Evolutionary conservation across 2,329 filamentous ascomycete genomes (phyloP).

Genomic region (Botryotinia narcissicola): DNA sequence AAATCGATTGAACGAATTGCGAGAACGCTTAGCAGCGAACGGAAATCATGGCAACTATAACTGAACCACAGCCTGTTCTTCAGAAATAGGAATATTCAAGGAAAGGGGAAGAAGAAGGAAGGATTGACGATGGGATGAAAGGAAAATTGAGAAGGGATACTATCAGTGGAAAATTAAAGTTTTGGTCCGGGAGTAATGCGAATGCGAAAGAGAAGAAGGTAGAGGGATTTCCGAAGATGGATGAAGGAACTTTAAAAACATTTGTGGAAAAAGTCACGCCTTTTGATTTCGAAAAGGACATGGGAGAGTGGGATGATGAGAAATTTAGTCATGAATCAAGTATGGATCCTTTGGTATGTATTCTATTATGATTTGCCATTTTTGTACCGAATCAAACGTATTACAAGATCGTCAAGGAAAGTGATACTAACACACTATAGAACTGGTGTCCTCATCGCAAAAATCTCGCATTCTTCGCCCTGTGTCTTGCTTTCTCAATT

Average conservation of each 20-base stretch:
- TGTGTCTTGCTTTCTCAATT: conserved; percentile 49
- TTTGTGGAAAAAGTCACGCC: neutral
- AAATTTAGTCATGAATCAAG: neutral
- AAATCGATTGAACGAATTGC: neutral
- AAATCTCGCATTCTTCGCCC: conserved; percentile 47
- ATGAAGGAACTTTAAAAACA: neutral
- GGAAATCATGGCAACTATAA: conserved; percentile 7
- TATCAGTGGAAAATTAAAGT: conserved; percentile 2
- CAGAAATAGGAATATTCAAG: neutral
- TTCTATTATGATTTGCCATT: neutral
- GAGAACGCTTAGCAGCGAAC: neutral
- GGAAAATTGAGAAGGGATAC: conserved; percentile 6
- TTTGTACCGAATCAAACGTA: too few species aligned
- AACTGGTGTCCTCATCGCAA: conserved; percentile 58
- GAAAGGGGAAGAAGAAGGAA: neutral
- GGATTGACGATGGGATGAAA: neutral
- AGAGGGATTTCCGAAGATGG: neutral
- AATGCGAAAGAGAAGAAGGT: neutral
- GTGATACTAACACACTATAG: conserved; percentile 35
- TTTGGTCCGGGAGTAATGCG: neutral
- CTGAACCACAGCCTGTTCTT: conserved; percentile 3
- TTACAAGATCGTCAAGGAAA: neutral
- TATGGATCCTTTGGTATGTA: conserved; percentile 8
- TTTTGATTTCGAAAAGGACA: neutral
- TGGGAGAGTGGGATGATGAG: neutral